Evolutionary conservation across 371 early-diverging fungal genomes (phyloP), one percentile per base, ranked within the genome.

Genomic region (Circinella umbellata): DNA sequence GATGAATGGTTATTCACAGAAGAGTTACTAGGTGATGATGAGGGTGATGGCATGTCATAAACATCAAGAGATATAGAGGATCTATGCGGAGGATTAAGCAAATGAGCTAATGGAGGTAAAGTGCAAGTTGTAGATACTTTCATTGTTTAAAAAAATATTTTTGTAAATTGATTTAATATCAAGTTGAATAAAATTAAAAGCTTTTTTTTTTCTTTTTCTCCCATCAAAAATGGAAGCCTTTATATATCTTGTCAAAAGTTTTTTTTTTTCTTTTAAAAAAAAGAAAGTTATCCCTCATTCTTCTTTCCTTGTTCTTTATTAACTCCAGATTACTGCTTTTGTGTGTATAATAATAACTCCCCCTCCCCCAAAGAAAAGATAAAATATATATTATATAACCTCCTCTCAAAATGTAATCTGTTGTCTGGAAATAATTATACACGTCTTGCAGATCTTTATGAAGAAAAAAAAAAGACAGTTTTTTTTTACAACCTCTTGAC

Each of bases 41-140:
- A 14, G 37, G 61, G 61, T 54, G 66, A 61, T 15, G 42, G 35
- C 34, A 66, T 20, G 20, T 37, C 62, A 47, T 48, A 48, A 27
- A 64, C 64, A 1, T 60, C 68, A 53, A 67, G 60, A 27, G 57
- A 10, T 42, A 64, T 62, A 47, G 61, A 34, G 3, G 35, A 49
- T n/a, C 37, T 18, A 35, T 54, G 73, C 18, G 71, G 46, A 51
- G 65, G 62, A 34, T 59, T 39, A 60, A 77, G 71, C 35, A 79
- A 61, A 51, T 82, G 78, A 15, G 80, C 77, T 59, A 78, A 65
- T 42, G 82, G 75, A 74, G 82, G 82, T 60, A 82, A 68, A 68
- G 73, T 78, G 64, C 76, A 78, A 59, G 75, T 65, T 7, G 63
- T 37, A 9, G 59, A 57, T 34, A 57, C 57, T 57, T 57, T 57